These are phyloP conservation scores for Hypoxylon sp. DNA, from an alignment of 2,329 filamentous ascomycete species.

Conservation along the genomic window DNA sequence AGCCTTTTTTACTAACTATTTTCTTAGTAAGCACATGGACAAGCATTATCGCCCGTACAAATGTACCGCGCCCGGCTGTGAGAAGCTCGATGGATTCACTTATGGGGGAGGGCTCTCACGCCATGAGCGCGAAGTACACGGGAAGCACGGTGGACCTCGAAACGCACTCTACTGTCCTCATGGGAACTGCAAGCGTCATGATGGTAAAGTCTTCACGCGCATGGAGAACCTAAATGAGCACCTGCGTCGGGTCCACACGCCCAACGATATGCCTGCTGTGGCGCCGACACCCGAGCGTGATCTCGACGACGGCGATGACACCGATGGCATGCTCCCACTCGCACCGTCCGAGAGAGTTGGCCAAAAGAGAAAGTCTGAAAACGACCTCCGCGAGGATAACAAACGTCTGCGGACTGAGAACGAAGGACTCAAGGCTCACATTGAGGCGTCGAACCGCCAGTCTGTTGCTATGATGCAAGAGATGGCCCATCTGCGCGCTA, in stretches of 20 bases:
- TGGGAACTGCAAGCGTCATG: slow-evolving; percentile 88
- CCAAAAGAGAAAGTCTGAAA: slow-evolving; percentile 67
- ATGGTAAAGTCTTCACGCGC: slow-evolving; percentile 89
- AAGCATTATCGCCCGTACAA: slow-evolving; percentile 96
- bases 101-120: slow-evolving; percentile 91
- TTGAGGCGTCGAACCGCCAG: slow-evolving; percentile 65
- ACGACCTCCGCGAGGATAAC: slow-evolving; percentile 74
- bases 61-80: slow-evolving; percentile 84
- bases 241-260: slow-evolving; percentile 86
- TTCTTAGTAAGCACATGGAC: slow-evolving; percentile 92
- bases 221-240: slow-evolving; percentile 97
- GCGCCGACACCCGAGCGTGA: slow-evolving; percentile 54
- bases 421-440: slow-evolving; percentile 66
- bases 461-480: slow-evolving; percentile 39
- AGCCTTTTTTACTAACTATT: slow-evolving; percentile 42
- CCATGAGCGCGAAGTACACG: slow-evolving; percentile 94
- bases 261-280: slow-evolving; percentile 55
- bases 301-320: slow-evolving; percentile 56
- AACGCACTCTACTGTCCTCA: slow-evolving; percentile 90
- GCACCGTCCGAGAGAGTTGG: slow-evolving; percentile 41
- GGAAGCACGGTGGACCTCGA: slow-evolving; percentile 89
- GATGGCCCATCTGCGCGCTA: slow-evolving; percentile 7
- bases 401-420: slow-evolving; percentile 78
- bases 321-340: neutral
- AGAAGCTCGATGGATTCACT: slow-evolving; percentile 93